Conservation (phyloP, 495 filamentous ascomycete genomes). For the Podospora bellae-mahoneyi region DNA sequence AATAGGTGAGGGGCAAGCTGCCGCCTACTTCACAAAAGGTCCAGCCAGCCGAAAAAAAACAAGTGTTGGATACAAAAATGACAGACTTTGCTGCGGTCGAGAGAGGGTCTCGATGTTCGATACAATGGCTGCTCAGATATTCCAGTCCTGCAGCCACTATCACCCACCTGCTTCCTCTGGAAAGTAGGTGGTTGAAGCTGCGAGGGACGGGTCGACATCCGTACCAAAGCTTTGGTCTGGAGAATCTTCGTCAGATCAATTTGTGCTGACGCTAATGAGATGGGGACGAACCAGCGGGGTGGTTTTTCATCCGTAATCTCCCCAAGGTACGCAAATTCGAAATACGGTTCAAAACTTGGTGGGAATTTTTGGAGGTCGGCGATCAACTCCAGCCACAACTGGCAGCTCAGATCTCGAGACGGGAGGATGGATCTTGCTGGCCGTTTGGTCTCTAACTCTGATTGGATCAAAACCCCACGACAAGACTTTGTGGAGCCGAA, state of each 20-base stretch:
- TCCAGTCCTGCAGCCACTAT: conserved; percentile 11
- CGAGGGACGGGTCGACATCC: background rate
- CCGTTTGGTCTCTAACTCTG: background rate
- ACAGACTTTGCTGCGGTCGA: background rate
- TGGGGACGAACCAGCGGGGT: background rate
- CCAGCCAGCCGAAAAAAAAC: conserved; percentile 3
- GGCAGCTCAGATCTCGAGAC: background rate
- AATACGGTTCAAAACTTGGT: background rate
- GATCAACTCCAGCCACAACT: conserved; percentile 10
- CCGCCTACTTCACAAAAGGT: background rate
- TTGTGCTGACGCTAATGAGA: background rate
- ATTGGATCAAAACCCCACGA: background rate
- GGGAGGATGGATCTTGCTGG: background rate
- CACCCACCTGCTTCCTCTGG: background rate
- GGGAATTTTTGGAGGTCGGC: conserved; percentile 5
- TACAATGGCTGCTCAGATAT: background rate
- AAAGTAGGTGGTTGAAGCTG: background rate
- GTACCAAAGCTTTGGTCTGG: background rate
- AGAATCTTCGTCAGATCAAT: background rate
- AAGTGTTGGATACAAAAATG: background rate
- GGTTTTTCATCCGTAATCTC: background rate
- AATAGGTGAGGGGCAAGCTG: background rate
- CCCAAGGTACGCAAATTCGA: background rate
- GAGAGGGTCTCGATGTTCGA: background rate
- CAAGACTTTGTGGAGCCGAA: background rate